phyloP scores from a whole-genome alignment of 139 green algal genomes.

The Dunaliella primolecta region DNA sequence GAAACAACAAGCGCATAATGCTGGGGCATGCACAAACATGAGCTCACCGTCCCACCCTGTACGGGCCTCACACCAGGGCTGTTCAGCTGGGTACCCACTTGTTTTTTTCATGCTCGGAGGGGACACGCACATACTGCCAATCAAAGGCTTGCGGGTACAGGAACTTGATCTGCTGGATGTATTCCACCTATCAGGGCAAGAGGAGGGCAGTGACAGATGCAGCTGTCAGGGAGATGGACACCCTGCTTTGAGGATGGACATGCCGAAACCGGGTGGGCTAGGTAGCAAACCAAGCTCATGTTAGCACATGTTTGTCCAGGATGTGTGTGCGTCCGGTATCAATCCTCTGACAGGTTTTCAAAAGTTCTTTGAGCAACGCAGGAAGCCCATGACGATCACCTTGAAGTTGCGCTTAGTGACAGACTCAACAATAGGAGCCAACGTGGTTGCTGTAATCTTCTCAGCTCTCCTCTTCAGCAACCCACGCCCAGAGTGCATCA shows the following conservation, averaged over 20 bases:
- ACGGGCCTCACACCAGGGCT: too few relatives aligned
- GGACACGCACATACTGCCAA: constrained; percentile 44
- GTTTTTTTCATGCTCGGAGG: background rate
- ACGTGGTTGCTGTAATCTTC: background rate
- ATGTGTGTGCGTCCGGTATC: background rate
- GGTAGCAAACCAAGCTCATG: background rate
- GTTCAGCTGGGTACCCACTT: constrained; percentile 21
- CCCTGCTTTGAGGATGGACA: background rate
- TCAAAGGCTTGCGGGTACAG: constrained; percentile 43
- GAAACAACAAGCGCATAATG: too few relatives aligned
- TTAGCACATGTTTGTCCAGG: background rate
- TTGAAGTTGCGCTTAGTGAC: background rate
- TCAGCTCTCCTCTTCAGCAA: constrained; percentile 2
- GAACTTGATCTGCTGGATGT: constrained; percentile 54
- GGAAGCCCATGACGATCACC: too few relatives aligned
- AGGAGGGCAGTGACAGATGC: background rate
- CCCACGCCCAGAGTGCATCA: background rate
- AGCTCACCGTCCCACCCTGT: too few relatives aligned
- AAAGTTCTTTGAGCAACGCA: too few relatives aligned
- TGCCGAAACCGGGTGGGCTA: background rate
- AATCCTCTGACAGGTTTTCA: too few relatives aligned
- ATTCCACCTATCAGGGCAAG: constrained; percentile 27
- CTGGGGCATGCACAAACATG: too few relatives aligned
- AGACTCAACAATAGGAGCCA: constrained; percentile 2
- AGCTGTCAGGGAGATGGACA: background rate